A percentile compares a stretch with the other conserved stretches of the same genome.
phyloP scores from a whole-genome alignment of 1,284 basidiomycete genomes.

The Irpex lacteus region DNA sequence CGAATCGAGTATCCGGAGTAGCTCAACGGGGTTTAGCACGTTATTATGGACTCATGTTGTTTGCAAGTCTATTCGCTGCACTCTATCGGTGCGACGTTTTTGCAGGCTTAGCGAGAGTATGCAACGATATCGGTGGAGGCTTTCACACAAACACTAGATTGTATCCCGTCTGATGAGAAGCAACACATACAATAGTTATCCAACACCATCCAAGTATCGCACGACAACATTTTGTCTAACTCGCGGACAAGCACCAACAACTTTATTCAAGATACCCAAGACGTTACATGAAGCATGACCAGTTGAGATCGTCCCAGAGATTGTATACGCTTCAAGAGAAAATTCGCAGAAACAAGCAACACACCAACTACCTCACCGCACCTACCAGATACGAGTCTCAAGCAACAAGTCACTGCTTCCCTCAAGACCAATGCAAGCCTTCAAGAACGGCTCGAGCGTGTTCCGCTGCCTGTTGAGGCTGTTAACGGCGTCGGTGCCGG shows the following conservation, averaged over 20 bases:
- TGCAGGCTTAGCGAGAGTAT: no score
- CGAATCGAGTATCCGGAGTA: no score
- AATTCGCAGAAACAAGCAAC: no score
- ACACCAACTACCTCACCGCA: not conserved
- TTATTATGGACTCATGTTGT: no score
- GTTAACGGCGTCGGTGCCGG: constrained; percentile 94
- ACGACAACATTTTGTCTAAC: not conserved
- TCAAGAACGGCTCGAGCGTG: constrained; percentile 90
- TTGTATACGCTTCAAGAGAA: not conserved
- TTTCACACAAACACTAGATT: no score
- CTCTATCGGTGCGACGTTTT: no score
- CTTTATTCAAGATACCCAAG: not conserved
- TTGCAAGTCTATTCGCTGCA: no score
- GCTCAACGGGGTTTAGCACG: no score
- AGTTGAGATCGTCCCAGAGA: not conserved
- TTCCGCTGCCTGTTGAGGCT: constrained; percentile 92
- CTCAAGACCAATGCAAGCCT: constrained; percentile 90
- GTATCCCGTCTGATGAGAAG: no score
- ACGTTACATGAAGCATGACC: not conserved
- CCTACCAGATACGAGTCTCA: constrained; percentile 86
- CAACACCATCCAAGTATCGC: not conserved
- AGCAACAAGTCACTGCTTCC: constrained; percentile 79
- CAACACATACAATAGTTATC: no score
- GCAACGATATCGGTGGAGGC: no score
- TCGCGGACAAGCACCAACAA: not conserved